A percentile compares a stretch with the other conserved stretches of the same genome.
These are phyloP conservation scores for Calocera viscosa DNA, from an alignment of 768 basidiomycete species.

Conservation along the genomic window DNA sequence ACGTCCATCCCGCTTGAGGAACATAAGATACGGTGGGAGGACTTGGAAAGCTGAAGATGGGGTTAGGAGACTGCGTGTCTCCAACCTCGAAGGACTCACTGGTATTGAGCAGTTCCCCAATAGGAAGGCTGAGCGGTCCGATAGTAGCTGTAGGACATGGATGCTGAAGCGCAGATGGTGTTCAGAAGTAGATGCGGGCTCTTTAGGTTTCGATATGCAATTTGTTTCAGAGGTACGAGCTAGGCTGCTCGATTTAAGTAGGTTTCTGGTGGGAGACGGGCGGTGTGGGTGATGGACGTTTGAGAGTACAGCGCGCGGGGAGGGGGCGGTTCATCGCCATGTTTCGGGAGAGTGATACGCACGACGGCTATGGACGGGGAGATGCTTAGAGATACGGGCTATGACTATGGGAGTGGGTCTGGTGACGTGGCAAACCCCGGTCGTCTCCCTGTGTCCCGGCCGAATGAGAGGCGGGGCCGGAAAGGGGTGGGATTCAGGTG, in stretches of 20 bases:
- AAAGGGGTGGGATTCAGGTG: too few species aligned
- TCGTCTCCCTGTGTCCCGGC: too few species aligned
- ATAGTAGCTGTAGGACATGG: constrained; percentile 7
- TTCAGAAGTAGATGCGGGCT: background rate
- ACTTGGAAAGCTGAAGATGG: background rate
- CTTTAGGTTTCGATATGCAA: background rate
- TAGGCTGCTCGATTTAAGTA: background rate
- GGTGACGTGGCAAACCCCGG: too few species aligned
- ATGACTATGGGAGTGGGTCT: too few species aligned
- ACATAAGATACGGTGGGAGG: background rate
- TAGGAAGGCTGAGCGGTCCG: background rate
- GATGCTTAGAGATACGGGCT: too few species aligned
- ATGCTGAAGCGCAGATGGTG: background rate
- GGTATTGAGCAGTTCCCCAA: constrained; percentile 2
- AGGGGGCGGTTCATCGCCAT: too few species aligned
- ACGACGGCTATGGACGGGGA: too few species aligned
- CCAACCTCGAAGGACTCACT: background rate
- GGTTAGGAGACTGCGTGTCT: background rate
- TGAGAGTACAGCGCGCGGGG: background rate
- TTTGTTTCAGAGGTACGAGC: background rate
- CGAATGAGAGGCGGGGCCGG: too few species aligned
- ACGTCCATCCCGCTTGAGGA: background rate
- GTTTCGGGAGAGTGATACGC: too few species aligned
- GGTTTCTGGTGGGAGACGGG: background rate
- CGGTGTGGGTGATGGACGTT: background rate